Percentiles rank a stretch among this genome's conserved stretches.
These are phyloP conservation scores for Sanghuangporus sanghuang DNA, from an alignment of 1,284 basidiomycete species.

Conservation along the genomic window DNA sequence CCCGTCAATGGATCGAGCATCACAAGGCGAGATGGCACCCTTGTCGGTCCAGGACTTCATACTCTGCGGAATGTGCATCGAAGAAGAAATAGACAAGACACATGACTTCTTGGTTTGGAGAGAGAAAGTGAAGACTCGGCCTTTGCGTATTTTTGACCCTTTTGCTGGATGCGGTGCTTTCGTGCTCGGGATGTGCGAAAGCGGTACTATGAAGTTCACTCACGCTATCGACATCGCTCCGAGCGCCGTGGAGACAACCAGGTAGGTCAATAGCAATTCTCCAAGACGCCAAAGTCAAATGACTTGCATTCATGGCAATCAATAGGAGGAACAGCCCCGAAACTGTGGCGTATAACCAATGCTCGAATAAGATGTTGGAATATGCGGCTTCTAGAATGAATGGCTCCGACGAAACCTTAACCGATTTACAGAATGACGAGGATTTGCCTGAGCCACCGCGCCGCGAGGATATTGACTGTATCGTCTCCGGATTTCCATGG, in stretches of 20 bases:
- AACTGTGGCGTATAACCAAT: slow-evolving; percentile 49
- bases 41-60: slow-evolving; percentile 28
- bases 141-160: slow-evolving; percentile 50
- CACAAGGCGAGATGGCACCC: slow-evolving; percentile 23
- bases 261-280: slow-evolving; percentile 38
- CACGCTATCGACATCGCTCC: slow-evolving; percentile 66
- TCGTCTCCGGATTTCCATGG: slow-evolving; percentile 74
- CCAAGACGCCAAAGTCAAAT: slow-evolving; percentile 20
- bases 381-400: slow-evolving; percentile 46
- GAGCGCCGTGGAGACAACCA: slow-evolving; percentile 60
- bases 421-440: slow-evolving; percentile 34
- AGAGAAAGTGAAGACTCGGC: slow-evolving; percentile 29
- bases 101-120: slow-evolving; percentile 24
- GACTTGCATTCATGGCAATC: no score
- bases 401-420: slow-evolving; percentile 34
- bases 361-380: slow-evolving; percentile 53
- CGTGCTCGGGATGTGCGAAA: slow-evolving; percentile 47
- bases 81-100: slow-evolving; percentile 28
- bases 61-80: slow-evolving; percentile 43
- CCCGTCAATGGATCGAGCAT: slow-evolving; percentile 31
- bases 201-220: slow-evolving; percentile 47
- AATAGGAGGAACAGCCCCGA: slow-evolving; percentile 13
- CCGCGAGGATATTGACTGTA: slow-evolving; percentile 50
- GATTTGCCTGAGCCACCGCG: slow-evolving; percentile 38
- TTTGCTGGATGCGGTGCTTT: slow-evolving; percentile 67